Evolutionary conservation across 2,329 filamentous ascomycete species (phyloP).

Genomic region (Karstenula rhodostoma): DNA sequence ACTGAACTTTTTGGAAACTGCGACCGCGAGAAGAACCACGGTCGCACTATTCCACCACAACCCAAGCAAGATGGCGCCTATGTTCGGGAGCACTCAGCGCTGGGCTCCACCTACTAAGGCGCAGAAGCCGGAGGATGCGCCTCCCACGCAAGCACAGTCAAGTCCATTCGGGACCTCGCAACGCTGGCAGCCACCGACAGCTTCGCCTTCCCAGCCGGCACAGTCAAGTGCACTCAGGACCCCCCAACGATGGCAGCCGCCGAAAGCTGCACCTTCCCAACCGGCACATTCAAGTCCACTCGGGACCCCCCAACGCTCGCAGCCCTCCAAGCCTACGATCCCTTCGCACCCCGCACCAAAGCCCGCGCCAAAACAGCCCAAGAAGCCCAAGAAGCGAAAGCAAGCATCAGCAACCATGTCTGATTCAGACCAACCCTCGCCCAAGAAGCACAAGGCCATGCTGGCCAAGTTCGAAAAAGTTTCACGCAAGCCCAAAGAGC

Average conservation of each 20-base stretch:
- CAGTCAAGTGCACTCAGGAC: neutral
- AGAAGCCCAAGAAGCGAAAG: slow-evolving; percentile 48
- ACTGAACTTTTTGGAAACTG: slow-evolving; percentile 10
- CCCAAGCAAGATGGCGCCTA: slow-evolving; percentile 53
- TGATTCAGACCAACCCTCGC: slow-evolving; percentile 34
- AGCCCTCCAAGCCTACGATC: too few relatives aligned
- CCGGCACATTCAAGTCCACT: neutral
- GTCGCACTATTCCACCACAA: neutral
- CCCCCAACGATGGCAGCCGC: slow-evolving; percentile 2
- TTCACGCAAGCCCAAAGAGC: slow-evolving; percentile 37
- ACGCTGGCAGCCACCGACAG: neutral
- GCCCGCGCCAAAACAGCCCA: slow-evolving; percentile 20
- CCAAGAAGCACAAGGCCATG: slow-evolving; percentile 50
- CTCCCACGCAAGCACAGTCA: neutral
- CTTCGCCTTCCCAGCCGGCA: neutral
- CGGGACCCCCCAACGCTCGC: neutral
- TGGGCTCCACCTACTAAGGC: slow-evolving; percentile 1
- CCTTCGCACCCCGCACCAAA: slow-evolving; percentile 4
- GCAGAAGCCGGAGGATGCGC: neutral
- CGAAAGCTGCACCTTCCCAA: neutral
- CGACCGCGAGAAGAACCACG: neutral
- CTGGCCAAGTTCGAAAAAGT: slow-evolving; percentile 57
- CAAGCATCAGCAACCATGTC: slow-evolving; percentile 34
- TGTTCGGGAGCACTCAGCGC: slow-evolving; percentile 45
- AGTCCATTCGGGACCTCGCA: neutral